Evolutionary conservation across 2,329 filamentous ascomycete genomes (phyloP), one percentile per base, ranked within the genome.

Genomic region (Hypoxylon rubiginosum): DNA sequence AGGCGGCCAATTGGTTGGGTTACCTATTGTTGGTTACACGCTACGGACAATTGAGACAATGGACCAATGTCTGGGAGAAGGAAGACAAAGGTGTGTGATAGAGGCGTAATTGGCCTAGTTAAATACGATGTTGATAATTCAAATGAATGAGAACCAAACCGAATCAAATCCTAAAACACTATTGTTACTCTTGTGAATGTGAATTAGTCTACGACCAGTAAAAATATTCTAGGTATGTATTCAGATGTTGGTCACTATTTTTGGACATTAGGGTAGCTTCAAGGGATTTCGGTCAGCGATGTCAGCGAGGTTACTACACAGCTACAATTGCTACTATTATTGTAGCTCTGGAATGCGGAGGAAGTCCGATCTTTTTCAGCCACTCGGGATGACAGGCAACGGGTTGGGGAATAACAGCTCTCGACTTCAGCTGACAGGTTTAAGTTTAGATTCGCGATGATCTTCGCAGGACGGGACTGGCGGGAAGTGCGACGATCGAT

Each of bases 391-490:
- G n/a, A 21, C 36, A 17, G 36, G n/a, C n/a, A n/a, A n/a, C n/a
- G n/a, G n/a, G 4, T 41, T 17, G 36, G n/a, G n/a, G 21, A 24
- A 24, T 24, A 24, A 41, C n/a, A 41, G 36, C 50, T 57, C 63
- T 55, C 50, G 49, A 48, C 48, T 51, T 63, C 46, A 55, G 41
- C 56, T 66, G 53, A 55, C 36, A 43, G 39, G 39, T 39, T 39
- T 39, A 53, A 21, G 41, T 41, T 62, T 60, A 62, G 63, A 58
- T 45, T 66, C 61, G 62, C 50, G 54, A 63, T 62, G 62, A 68
- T 66, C 66, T 54, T 52, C 60, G 66, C 60, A 64, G 60, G 39
- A 58, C 67, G 67, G 67, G 59, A 61, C 59, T 56, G 59, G 49
- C 66, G 66, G 62, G 62, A 57, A 49, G 62, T 19, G 34, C 48